Evolutionary conservation across 208 protist genomes (phyloP), one percentile per base, ranked within the genome.

Genomic region (Leishmania gerbilli): DNA sequence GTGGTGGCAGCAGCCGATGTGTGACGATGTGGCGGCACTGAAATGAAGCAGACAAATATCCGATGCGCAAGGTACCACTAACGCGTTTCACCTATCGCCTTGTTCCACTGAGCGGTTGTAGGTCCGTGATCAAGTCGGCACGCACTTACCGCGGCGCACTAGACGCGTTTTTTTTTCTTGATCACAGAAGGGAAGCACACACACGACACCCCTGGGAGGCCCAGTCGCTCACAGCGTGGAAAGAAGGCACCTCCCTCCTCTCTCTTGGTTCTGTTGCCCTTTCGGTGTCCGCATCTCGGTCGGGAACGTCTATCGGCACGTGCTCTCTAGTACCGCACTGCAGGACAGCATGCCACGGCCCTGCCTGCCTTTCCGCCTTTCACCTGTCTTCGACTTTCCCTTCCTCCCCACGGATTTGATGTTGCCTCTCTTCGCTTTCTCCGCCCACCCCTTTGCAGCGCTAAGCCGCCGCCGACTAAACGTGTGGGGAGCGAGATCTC

Each of bases 1-100:
- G 76, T 90, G 6, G 27, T 65, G n/a, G 69, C 81, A 19, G 87
- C 85, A 1, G 88, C 88, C 4, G 89, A 90, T 45, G 75, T 92
- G 27, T 90, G 74, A 45, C 34, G 34, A 15, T 53, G 45, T 74
- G 1, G 6, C 40, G 31, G 8, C n/a, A 34, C 24, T 58, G 42
- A 45, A 76, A 45, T 24, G 49, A 34, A n/a, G 13, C 67, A 19
- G 24, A 34, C 49, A n/a, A 19, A 53, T 19, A 21, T 1, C n/a
- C 8, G 37, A 49, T 42, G 3, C 15, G 4, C 37, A n/a, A 47
- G 8, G 1, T 51, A 31, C 21, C 5, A 72, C 67, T 24, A 71
- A 72, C 42, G 19, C 24, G 19, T 13, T 47, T 72, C 19, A 5
- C 67, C 3, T 47, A 42, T 2, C 37, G 40, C 67, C 37, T 45